Base-by-base conservation (phyloP, 805 yeast genomes). In the Jamesozyma spencerorum region DNA sequence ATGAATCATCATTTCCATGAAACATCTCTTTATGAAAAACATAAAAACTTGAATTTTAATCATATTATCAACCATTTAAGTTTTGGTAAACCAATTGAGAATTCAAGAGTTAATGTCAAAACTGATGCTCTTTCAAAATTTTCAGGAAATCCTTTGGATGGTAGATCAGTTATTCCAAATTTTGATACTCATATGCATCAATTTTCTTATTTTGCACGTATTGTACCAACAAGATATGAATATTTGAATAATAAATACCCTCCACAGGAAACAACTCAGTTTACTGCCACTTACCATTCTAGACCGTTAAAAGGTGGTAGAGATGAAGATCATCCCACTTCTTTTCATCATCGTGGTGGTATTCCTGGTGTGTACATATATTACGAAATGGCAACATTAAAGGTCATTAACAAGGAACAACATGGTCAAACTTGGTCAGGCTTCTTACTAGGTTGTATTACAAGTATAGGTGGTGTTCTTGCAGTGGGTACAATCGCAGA, bases 361-460 rank as follows among this genome's bases (percentile, higher is more conserved):
- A 68, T 82, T 13, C 97, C 98, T 0, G 96, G 97, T 4, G 71
- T 87, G 3, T 85, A 79, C 60, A 76, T 92, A 66, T 69, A 79
- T 52, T 88, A 88, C 64, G 97, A 92, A 54, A 87, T 92, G 60
- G 80, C 94, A 42, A 95, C 97, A 10, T 70, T 92, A 69, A 86
- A 87, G 58, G 87, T 92, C 38, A 84, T 88, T 54, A 86, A 90
- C 64, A 71, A 76, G 43, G 94, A 92, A 61, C 79, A 65, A 36
- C 69, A 69, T 43, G 58, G 60, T 14, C 81, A 79, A 57, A 72
- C 92, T 2, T 83, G 92, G 80, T 80, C 88, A 24, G 84, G 87
- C 1, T 87, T 88, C 57, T 54, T 86, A 19, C 66, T 87, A 44
- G 86, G 88, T 28, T 85, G 84, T 20, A 77, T 92, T 49, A 82